phyloP scores from a whole-genome alignment of 495 filamentous ascomycete genomes.

The Hypoxylon fuscum region DNA sequence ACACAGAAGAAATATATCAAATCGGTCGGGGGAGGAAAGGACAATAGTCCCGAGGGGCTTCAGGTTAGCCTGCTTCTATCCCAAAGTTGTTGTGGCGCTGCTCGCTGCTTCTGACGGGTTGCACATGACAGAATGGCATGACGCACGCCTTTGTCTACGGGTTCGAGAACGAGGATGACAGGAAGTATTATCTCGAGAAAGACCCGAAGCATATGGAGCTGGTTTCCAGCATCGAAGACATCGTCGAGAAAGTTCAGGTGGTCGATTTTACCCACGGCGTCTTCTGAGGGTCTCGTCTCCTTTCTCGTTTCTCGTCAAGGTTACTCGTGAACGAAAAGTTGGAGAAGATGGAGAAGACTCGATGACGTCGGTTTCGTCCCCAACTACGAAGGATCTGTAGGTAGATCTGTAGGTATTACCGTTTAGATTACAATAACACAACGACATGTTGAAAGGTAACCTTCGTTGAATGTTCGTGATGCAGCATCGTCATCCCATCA shows the following conservation, averaged over 20 bases:
- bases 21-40: conserved; percentile 62
- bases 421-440: no score
- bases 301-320: not conserved
- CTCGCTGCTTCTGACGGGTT: not conserved
- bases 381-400: no score
- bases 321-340: not conserved
- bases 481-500: no score
- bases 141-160: conserved; percentile 69
- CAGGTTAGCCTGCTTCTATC: conserved; percentile 54
- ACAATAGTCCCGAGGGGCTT: conserved; percentile 69
- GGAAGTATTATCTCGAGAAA: conserved; percentile 61
- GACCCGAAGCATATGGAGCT: conserved; percentile 63
- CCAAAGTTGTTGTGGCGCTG: not conserved
- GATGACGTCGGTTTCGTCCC: conserved; percentile 28
- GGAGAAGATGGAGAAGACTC: not conserved
- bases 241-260: conserved; percentile 51
- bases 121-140: conserved; percentile 55
- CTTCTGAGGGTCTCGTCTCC: conserved; percentile 42
- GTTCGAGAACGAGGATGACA: conserved; percentile 67
- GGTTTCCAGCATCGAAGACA: conserved; percentile 46
- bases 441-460: no score
- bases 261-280: conserved; percentile 56
- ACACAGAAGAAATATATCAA: conserved; percentile 66
- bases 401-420: no score
- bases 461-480: no score